Base-by-base conservation (phyloP, 139 green algal species). In the Raphidocelis subcapitata region DNA sequence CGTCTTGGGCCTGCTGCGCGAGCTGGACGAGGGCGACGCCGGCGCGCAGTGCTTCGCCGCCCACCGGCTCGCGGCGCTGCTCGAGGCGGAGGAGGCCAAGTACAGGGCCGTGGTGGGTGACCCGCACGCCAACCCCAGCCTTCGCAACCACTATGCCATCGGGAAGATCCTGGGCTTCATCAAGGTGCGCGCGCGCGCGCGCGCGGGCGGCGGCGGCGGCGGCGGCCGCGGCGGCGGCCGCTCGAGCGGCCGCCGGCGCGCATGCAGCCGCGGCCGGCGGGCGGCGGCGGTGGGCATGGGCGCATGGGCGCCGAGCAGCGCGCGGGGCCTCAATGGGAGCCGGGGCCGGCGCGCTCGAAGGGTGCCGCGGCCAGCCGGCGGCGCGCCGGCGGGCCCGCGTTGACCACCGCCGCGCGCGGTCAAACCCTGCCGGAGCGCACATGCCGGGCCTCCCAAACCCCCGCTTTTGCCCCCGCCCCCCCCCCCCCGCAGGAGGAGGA, bases 401-500 rank as follows among this genome's bases (percentile, higher is more conserved):
- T n/a, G n/a, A n/a, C n/a, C n/a, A n/a, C n/a, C n/a, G n/a, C n/a
- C n/a, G n/a, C n/a, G n/a, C n/a, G n/a, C n/a, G n/a, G n/a, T n/a
- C n/a, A n/a, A n/a, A n/a, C n/a, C n/a, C n/a, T n/a, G n/a, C n/a
- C n/a, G n/a, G n/a, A n/a, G n/a, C n/a, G n/a, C n/a, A n/a, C n/a
- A n/a, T n/a, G n/a, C n/a, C n/a, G n/a, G n/a, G n/a, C n/a, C n/a
- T n/a, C n/a, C n/a, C n/a, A n/a, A n/a, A n/a, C n/a, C n/a, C n/a
- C n/a, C n/a, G n/a, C n/a, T n/a, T n/a, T n/a, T n/a, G n/a, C n/a
- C n/a, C n/a, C n/a, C n/a, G n/a, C n/a, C n/a, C n/a, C n/a, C n/a
- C n/a, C n/a, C n/a, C n/a, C n/a, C n/a, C n/a, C n/a, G 79, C 61
- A 67, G 61, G 80, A 85, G 5, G 47, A 79, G 20, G 81, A 84